Evolutionary conservation across 2,329 filamentous ascomycete genomes (phyloP).

Genomic region (Fusarium nelsonii): DNA sequence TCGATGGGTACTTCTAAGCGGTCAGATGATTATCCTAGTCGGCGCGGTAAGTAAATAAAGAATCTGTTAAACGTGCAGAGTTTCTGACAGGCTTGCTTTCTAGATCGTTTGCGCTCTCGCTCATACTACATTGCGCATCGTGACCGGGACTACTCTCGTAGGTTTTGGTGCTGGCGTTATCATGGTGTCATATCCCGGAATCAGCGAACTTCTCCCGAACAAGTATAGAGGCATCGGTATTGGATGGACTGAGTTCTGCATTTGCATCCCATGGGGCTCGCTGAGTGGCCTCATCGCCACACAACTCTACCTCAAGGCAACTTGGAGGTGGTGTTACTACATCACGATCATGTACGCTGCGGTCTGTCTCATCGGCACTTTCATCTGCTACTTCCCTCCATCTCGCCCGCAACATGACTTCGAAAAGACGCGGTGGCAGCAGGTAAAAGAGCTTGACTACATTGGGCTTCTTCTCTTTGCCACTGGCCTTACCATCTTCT

Average conservation of each 20-base stretch:
- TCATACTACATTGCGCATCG: constrained; percentile 1
- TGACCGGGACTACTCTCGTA: constrained; percentile 14
- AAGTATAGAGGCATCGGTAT: constrained; percentile 24
- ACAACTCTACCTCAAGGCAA: constrained; percentile 10
- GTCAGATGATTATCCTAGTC: constrained; percentile 10
- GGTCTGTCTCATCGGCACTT: constrained; percentile 5
- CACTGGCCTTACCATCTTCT: constrained; percentile 3
- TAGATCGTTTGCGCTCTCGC: constrained; percentile 18
- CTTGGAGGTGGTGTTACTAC: constrained; percentile 24
- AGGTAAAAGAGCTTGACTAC: constrained; percentile 19
- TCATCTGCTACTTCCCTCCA: constrained; percentile 19
- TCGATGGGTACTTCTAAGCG: constrained; percentile 8
- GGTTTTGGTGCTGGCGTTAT: constrained; percentile 19
- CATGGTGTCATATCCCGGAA: constrained; percentile 17
- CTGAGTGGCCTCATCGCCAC: constrained; percentile 9
- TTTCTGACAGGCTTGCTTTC: not conserved
- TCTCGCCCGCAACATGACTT: constrained; percentile 19
- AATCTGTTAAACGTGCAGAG: rapidly evolving
- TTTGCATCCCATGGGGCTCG: constrained; percentile 12
- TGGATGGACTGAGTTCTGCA: constrained; percentile 21
- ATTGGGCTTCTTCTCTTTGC: constrained; percentile 19
- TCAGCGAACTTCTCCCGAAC: constrained; percentile 14
- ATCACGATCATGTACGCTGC: constrained; percentile 18
- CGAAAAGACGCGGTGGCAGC: constrained; percentile 23
- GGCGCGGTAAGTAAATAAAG: not conserved